These are phyloP conservation scores for Diaporthe ilicicola DNA, from an alignment of 2,329 filamentous ascomycete species.

Conservation along the genomic window DNA sequence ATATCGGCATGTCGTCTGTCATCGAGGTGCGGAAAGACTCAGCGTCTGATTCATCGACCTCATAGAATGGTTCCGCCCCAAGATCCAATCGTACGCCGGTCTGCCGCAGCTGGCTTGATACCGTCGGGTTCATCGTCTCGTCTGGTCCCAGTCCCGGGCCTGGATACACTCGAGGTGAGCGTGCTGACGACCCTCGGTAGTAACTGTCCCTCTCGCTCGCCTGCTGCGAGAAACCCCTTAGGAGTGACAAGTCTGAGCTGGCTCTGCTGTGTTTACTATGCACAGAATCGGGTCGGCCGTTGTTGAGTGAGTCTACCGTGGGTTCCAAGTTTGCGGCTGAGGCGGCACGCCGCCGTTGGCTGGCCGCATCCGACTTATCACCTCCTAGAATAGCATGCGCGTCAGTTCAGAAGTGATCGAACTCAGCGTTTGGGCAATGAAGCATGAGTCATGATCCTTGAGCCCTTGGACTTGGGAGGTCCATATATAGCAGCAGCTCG, in stretches of 20 bases:
- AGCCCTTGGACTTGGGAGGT: not conserved
- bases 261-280: conserved; percentile 74
- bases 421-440: not conserved
- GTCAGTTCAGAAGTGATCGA: conserved; percentile 5
- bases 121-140: conserved; percentile 54
- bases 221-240: conserved; percentile 61
- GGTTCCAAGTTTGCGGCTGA: conserved; percentile 70
- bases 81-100: conserved; percentile 63
- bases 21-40: conserved; percentile 70
- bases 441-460: conserved; percentile 18
- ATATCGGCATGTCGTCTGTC: conserved; percentile 69
- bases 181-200: conserved; percentile 50
- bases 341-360: conserved; percentile 55
- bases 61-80: conserved; percentile 65
- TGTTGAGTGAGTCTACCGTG: conserved; percentile 53
- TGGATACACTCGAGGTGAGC: conserved; percentile 58
- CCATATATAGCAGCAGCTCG: conserved; percentile 21
- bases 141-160: conserved; percentile 49
- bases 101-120: conserved; percentile 59
- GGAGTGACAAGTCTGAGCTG: conserved; percentile 73
- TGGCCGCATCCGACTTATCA: conserved; percentile 31
- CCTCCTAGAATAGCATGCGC: conserved; percentile 8
- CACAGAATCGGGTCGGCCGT: conserved; percentile 63
- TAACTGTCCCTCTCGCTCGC: conserved; percentile 53
- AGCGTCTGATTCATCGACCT: conserved; percentile 75